A percentile compares a stretch with the other conserved stretches of the same genome.
Evolutionary conservation across 768 basidiomycete species (phyloP).

Genomic region (Fibroporia radiculosa): DNA sequence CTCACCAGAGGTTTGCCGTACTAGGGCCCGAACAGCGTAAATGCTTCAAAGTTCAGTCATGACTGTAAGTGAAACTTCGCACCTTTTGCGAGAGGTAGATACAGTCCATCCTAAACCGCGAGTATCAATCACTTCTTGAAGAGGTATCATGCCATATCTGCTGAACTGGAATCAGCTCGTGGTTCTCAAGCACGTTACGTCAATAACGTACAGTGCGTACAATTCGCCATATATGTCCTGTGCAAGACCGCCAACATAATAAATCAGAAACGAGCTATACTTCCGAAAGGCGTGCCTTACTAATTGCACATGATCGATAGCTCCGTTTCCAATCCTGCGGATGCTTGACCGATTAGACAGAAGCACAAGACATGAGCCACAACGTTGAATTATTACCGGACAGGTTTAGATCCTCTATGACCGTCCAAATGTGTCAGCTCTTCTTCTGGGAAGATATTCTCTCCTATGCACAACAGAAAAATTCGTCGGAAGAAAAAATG

Average conservation of each 20-base stretch:
- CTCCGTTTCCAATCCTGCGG: conserved; percentile 84
- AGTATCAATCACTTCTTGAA: too few relatives aligned
- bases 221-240: conserved; percentile 97
- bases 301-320: conserved; percentile 87
- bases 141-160: too few relatives aligned
- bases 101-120: conserved; percentile 73
- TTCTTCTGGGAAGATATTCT: conserved; percentile 71
- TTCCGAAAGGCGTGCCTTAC: conserved; percentile 29
- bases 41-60: not conserved
- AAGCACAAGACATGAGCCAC: not conserved
- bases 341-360: not conserved
- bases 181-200: too few relatives aligned
- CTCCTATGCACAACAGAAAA: conserved; percentile 25
- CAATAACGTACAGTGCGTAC: conserved; percentile 32
- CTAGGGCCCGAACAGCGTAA: conserved; percentile 27
- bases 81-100: conserved; percentile 95
- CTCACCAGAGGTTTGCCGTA: conserved; percentile 71
- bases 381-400: conserved; percentile 35
- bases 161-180: too few relatives aligned
- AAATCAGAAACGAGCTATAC: conserved; percentile 2
- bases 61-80: conserved; percentile 3
- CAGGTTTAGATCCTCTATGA: conserved; percentile 78
- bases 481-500: not conserved
- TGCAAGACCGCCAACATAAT: too few relatives aligned
- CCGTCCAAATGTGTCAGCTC: conserved; percentile 85